Evolutionary conservation across 1,284 basidiomycete genomes (phyloP), one percentile per base, ranked within the genome.

Genomic region (Heterobasidion irregulare): DNA sequence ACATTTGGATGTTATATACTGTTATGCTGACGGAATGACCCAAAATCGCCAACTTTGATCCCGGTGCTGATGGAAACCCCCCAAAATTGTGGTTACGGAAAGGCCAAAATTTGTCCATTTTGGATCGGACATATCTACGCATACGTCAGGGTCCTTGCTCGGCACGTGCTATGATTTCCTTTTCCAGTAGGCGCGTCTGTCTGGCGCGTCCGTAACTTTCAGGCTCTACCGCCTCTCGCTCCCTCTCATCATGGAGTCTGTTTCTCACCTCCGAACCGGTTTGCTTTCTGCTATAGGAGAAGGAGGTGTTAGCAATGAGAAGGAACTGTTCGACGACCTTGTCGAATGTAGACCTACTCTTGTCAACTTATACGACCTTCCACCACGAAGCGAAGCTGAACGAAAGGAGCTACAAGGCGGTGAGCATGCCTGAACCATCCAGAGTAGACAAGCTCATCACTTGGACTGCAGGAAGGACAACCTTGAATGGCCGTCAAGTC

Each of bases 271-370:
- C 47, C 71, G 75, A 55, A 64, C 70, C 0, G 60, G 69, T 18
- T 69, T 82, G 33, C 59, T 75, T n/a, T 67, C 70, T 13, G 66
- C 69, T 0, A 67, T 78, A 56, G 64, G 67, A 54, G 61, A 72
- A 0, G 75, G 73, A 18, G 61, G 68, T 19, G 69, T 72, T 44
- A 72, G 81, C 68, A 75, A 73, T 47, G 86, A 88, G 66, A 85
- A 88, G 59, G 83, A 85, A 63, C 77, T 91, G 53, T 90, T 89
- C 61, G 83, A 89, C 66, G 76, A 83, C 64, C 72, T 92, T 56
- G 79, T 88, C 70, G 68, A 79, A 46, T 78, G 85, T 71, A 84
- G 80, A 69, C 66, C 78, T 38, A 76, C 75, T 60, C 75, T 92
- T 8, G 68, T 82, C 57, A 75, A 75, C 58, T 66, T 91, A 41